These are phyloP conservation scores for Auricularia heimuer DNA, from an alignment of 768 basidiomycete genomes.

Conservation along the genomic window DNA sequence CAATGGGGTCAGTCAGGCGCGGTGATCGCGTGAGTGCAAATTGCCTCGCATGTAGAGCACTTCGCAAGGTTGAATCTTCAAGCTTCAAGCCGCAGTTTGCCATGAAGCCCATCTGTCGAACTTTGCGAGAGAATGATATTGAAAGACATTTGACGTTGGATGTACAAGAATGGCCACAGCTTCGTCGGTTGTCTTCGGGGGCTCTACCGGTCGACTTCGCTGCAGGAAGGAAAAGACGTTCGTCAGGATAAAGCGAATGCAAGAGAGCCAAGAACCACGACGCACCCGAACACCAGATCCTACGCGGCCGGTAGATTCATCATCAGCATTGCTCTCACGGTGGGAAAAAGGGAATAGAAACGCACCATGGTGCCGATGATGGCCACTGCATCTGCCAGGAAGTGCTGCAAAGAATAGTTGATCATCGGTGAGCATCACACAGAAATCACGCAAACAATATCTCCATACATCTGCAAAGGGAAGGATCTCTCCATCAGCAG, in stretches of 20 bases:
- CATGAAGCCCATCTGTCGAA: too few species aligned
- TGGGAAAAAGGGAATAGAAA: background rate
- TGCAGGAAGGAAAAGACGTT: conserved; percentile 13
- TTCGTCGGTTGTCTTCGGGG: background rate
- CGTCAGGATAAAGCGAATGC: conserved; percentile 1
- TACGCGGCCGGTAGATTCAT: conserved; percentile 14
- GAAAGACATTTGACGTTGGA: too few species aligned
- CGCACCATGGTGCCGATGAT: conserved; percentile 91
- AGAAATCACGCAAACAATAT: too few species aligned
- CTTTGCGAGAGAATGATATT: too few species aligned
- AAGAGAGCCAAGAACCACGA: conserved; percentile 12
- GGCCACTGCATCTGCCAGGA: conserved; percentile 89
- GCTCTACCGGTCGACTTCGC: conserved; percentile 36
- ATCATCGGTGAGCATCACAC: too few species aligned
- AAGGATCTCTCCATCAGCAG: conserved; percentile 3
- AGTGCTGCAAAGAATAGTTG: conserved; percentile 41
- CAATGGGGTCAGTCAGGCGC: too few species aligned
- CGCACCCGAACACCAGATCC: conserved; percentile 92
- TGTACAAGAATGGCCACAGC: too few species aligned
- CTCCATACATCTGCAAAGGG: conserved; percentile 31
- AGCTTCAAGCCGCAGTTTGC: too few species aligned
- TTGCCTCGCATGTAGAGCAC: too few species aligned
- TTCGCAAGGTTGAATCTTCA: too few species aligned
- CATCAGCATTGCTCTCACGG: conserved; percentile 1
- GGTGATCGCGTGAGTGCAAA: too few species aligned